Evolutionary conservation across 352 stramenopile species (phyloP), one percentile per base, ranked within the genome.

Genomic region (Globisporangium cystogenes): DNA sequence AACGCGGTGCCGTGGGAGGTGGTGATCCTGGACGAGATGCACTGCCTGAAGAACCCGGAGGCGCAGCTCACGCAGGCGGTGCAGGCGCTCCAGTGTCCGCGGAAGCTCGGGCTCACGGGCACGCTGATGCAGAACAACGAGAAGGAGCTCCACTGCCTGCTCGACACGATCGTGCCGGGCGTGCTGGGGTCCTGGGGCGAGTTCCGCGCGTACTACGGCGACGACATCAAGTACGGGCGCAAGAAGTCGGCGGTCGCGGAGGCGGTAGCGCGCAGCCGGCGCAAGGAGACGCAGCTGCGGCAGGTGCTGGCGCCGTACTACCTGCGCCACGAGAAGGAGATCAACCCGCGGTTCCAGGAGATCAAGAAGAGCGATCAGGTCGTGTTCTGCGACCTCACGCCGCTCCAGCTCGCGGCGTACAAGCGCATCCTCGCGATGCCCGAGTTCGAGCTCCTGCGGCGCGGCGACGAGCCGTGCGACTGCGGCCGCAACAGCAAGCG

Each of bases 11-110:
- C 67, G 15, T 99, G 97, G 94, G 81, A 93, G 60, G 76, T 87
- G 6, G 74, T 98, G 50, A 87, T 99, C 52, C 88, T 99, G 14
- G 98, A 99, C 65, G 98, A 99, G 70, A 98, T 98, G 51, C 98
- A 99, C 74, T 95, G 96, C 36, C 76, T 99, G 26, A 97, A 98
- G 55, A 99, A 99, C 67, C 76, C 92, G 20, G 96, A 98, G 47
- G 93, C 95, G 15, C 96, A 98, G 57, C 72, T 99, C 6, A 87
- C 79, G 1, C 59, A 78, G 42, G 73, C 90, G 48, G 82, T 96
- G 0, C 87, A 87, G 31, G 55, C 68, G 5, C 71, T 89, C 40
- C 70, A 57, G 52, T 91, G 82, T 46, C 50, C 66, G 0, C 78
- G 72, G 12, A 90, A 82, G 36, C 64, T 97, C 15, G 80, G 95